phyloP scores from a whole-genome alignment of 345 rosid genomes.

The Psidium friedrichsthalianum region DNA sequence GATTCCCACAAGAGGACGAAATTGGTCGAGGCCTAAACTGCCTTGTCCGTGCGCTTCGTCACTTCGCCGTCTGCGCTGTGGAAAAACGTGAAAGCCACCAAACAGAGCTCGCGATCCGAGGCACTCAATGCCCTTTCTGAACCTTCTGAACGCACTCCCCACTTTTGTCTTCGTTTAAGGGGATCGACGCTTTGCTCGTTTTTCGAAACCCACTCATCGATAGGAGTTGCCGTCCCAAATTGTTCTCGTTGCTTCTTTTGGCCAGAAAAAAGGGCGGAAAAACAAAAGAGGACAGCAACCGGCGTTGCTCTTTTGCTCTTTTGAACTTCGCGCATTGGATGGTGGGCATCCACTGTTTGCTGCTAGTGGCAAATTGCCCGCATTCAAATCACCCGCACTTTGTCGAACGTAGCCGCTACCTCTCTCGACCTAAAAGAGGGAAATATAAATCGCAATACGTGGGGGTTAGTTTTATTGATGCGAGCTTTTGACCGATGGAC shows the following conservation, averaged over 20 bases:
- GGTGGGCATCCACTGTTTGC: not conserved
- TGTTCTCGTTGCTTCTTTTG: not conserved
- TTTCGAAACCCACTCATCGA: too few relatives aligned
- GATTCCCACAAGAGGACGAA: not conserved
- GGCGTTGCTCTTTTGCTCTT: not conserved
- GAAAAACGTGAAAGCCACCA: constrained; percentile 19
- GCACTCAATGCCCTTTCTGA: not conserved
- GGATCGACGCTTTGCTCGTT: not conserved
- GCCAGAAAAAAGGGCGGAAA: not conserved
- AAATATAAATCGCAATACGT: too few relatives aligned
- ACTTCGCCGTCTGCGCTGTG: not conserved
- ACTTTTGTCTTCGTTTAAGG: not conserved
- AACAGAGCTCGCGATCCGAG: constrained; percentile 24
- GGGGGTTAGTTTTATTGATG: not conserved
- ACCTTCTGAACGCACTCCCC: not conserved
- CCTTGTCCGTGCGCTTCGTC: not conserved
- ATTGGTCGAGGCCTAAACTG: not conserved
- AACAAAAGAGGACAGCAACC: not conserved
- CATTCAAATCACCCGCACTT: not conserved
- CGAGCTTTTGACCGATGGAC: not conserved
- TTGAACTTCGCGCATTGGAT: not conserved
- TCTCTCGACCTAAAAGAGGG: not conserved
- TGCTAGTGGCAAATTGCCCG: not conserved
- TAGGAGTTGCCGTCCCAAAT: not conserved
- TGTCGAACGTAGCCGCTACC: not conserved